Evolutionary conservation across 257 asterid species (phyloP), one percentile per base, ranked within the genome.

Genomic region (Cruciata laevipes): DNA sequence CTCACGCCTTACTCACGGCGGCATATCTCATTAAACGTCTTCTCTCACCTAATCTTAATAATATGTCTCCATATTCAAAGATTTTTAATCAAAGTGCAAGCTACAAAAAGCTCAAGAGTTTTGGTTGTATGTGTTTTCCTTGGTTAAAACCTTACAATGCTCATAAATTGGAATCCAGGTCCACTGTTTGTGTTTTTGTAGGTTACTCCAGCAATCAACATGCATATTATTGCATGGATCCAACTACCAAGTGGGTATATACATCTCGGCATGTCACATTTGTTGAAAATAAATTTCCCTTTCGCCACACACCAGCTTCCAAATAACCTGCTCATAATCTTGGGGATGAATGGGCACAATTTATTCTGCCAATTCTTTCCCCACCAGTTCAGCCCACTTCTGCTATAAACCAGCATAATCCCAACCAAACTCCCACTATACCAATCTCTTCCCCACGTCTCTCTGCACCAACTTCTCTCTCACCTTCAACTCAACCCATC

Each of bases 171-270:
- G 20, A 53, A 3, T 7, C 11, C 4, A 6, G 16, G 2, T 69
- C 59, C 11, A 37, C 5, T 9, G 57, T 65, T 0, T 69, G 73
- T 57, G 42, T 69, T n/a, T 69, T 69, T 21, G 4, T 69, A 9
- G 66, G 73, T 3, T 69, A 69, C 21, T 59, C 66, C 1, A 1
- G 0, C 0, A 33, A 21, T 3, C 51, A 51, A 14, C 52, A 24
- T 21, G 71, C 49, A 5, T 68, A 53, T 31, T 7, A 18, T 5
- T 53, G 58, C 14, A 13, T 58, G 27, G 52, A 57, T 25, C 57
- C n/a, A 4, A n/a, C 31, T 6, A 33, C 52, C 8, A 0, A 14
- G 0, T 18, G n/a, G 18, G 17, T 59, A 0, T 69, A 33, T 20
- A 21, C 17, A 14, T 69, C 66, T 9, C 20, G 38, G 13, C 66